Percentiles rank a stretch among this genome's conserved stretches.
Evolutionary conservation across 2,329 filamentous ascomycete genomes (phyloP).

Genomic region (Calonectria naviculata): DNA sequence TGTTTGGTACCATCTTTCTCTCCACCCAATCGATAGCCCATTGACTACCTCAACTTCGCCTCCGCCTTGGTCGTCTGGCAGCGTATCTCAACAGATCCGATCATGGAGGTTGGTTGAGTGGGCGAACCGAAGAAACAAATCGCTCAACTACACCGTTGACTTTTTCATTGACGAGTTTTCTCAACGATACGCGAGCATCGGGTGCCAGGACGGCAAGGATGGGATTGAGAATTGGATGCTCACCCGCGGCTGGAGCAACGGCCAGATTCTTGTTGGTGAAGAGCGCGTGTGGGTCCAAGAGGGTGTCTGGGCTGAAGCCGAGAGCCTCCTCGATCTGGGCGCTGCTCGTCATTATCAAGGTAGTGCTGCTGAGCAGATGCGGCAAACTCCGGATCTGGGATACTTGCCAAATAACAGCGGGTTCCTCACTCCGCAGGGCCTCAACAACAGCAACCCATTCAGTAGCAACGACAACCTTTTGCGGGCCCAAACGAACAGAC

Average conservation of each 20-base stretch:
- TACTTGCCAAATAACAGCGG: neutral
- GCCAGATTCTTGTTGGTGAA: slow-evolving; percentile 89
- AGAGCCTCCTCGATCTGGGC: slow-evolving; percentile 83
- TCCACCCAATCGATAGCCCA: slow-evolving; percentile 90
- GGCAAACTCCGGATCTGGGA: slow-evolving; percentile 42
- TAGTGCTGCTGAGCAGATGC: slow-evolving; percentile 73
- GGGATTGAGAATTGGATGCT: slow-evolving; percentile 95
- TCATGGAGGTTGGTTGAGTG: slow-evolving; percentile 95
- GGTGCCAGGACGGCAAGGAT: slow-evolving; percentile 89
- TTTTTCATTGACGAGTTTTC: slow-evolving; percentile 95
- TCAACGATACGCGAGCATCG: slow-evolving; percentile 82
- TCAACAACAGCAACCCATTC: neutral
- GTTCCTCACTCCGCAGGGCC: neutral
- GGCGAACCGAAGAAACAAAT: slow-evolving; percentile 92
- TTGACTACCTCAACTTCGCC: slow-evolving; percentile 78
- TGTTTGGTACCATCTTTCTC: slow-evolving; percentile 92
- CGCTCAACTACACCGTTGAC: slow-evolving; percentile 94
- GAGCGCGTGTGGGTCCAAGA: slow-evolving; percentile 98
- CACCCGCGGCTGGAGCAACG: slow-evolving; percentile 97
- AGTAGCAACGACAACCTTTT: neutral
- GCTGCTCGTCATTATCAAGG: neutral
- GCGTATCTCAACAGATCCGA: slow-evolving; percentile 90
- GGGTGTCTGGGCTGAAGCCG: slow-evolving; percentile 95
- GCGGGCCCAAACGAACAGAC: neutral
- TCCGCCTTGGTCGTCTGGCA: slow-evolving; percentile 90